Conservation (phyloP, 805 yeast species). For the Cyberlindnera nakhonratchasimensis region DNA sequence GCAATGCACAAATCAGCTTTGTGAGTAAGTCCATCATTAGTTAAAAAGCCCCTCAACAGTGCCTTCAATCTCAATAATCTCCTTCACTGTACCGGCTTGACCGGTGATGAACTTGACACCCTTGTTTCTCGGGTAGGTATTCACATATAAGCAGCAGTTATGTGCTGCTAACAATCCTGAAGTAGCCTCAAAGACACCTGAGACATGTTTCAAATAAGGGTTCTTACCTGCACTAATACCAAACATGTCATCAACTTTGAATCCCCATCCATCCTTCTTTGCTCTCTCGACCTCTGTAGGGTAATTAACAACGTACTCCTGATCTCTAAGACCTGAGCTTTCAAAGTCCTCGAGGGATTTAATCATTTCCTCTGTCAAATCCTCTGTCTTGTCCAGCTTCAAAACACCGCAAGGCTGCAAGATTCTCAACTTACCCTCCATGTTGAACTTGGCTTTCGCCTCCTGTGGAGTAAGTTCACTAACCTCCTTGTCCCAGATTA, state of each 20-base stretch:
- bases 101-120: conserved; percentile 38
- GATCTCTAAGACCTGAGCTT: conserved; percentile 12
- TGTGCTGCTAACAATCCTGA: conserved; percentile 35
- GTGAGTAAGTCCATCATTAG: conserved; percentile 28
- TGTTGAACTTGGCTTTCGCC: conserved; percentile 15
- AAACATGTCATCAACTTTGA: conserved; percentile 24
- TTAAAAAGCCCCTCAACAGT: conserved; percentile 22
- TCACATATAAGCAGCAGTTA: conserved; percentile 31
- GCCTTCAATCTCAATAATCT: conserved; percentile 16
- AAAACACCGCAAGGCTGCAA: conserved; percentile 17
- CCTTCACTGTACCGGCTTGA: conserved; percentile 29
- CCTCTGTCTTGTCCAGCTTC: conserved; percentile 11
- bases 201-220: conserved; percentile 21
- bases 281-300: conserved; percentile 32
- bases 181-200: conserved; percentile 27
- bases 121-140: conserved; percentile 24
- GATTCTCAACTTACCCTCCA: conserved; percentile 11
- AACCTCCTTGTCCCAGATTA: conserved; percentile 18
- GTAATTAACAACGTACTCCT: conserved; percentile 28
- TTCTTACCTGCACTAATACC: conserved; percentile 15
- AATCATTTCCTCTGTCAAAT: conserved; percentile 6
- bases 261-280: conserved; percentile 28
- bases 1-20: conserved; percentile 18
- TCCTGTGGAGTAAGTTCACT: conserved; percentile 6
- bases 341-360: conserved; percentile 10